A percentile compares a stretch with the other conserved stretches of the same genome.
phyloP scores from a whole-genome alignment of 169 alveolate species.

The Eimeria tenella region DNA sequence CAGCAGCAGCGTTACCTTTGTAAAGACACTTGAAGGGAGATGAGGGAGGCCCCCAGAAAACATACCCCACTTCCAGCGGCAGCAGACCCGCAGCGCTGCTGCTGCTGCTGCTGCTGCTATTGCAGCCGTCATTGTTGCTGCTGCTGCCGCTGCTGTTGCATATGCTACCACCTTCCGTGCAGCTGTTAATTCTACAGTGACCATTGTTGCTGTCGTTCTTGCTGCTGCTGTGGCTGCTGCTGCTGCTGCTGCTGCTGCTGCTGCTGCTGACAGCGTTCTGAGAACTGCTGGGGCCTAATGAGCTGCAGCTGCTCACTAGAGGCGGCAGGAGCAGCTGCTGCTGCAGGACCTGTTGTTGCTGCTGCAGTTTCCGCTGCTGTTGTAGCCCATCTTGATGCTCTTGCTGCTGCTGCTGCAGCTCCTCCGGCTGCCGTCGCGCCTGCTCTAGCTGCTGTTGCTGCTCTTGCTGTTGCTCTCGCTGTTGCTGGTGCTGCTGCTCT shows the following conservation, averaged over 20 bases:
- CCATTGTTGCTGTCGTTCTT: background rate
- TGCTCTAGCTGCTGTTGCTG: background rate
- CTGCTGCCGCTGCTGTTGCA: background rate
- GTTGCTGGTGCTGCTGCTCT: background rate
- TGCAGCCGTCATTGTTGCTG: constrained; percentile 10
- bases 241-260: background rate
- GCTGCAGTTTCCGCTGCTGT: too few relatives aligned
- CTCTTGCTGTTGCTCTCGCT: background rate
- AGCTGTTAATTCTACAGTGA: background rate
- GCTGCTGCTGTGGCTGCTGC: background rate
- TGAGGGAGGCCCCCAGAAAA: background rate
- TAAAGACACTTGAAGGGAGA: background rate
- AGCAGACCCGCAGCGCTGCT: background rate
- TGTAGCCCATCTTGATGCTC: too few relatives aligned
- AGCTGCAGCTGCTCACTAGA: too few relatives aligned
- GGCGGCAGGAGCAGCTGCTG: too few relatives aligned
- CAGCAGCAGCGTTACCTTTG: too few relatives aligned
- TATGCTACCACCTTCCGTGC: background rate
- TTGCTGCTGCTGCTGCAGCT: too few relatives aligned
- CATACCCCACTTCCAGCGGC: constrained; percentile 33
- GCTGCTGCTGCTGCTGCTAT: background rate
- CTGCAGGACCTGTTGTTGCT: too few relatives aligned
- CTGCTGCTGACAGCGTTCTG: background rate
- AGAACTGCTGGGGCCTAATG: background rate
- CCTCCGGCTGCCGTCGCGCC: too few relatives aligned